Evolutionary conservation across 352 stramenopile genomes (phyloP), one percentile per base, ranked within the genome.

Genomic region (Lagenidium sp.): DNA sequence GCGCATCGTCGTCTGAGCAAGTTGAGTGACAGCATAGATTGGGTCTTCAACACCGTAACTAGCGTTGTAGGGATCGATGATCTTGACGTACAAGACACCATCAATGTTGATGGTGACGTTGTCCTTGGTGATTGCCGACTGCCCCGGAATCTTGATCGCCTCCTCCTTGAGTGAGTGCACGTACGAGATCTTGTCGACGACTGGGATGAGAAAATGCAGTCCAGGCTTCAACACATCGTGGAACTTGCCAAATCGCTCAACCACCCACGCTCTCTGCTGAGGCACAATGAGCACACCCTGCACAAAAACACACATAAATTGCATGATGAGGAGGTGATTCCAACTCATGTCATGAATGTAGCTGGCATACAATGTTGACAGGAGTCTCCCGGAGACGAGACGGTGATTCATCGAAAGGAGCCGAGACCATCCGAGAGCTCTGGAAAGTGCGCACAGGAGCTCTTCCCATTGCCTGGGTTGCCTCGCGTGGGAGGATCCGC

Each of bases 41-140:
- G 82, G 70, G 48, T 96, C 79, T 44, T 95, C 81, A 8, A 95
- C 72, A 26, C 82, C 81, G 45, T 95, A 95, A 46, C 77, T 93
- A 49, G 84, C 84, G 47, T 93, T 82, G 60, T 94, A 92, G 36
- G 83, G 77, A 25, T 95, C 68, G 21, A 89, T 81, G 40, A 95
- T 87, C 69, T 93, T 94, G 37, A 95, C 75, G 65, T 96, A 96
- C 18, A 96, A 68, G 51, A 96, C 85, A 35, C 85, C 86, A 49
- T 96, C 86, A 29, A 96, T 95, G 54, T 72, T 85, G 48, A 96
- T 94, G 30, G 82, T 92, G 44, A 95, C 85, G 45, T 96, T 96
- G 60, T 96, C 86, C 40, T 85, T 82, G 18, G 86, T 96, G 51
- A 96, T 96, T 20, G 85, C 84, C 34, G 78, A 82, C 51, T 96